phyloP scores from a whole-genome alignment of 2,329 filamentous ascomycete species.

The Colletotrichum brevisporum region DNA sequence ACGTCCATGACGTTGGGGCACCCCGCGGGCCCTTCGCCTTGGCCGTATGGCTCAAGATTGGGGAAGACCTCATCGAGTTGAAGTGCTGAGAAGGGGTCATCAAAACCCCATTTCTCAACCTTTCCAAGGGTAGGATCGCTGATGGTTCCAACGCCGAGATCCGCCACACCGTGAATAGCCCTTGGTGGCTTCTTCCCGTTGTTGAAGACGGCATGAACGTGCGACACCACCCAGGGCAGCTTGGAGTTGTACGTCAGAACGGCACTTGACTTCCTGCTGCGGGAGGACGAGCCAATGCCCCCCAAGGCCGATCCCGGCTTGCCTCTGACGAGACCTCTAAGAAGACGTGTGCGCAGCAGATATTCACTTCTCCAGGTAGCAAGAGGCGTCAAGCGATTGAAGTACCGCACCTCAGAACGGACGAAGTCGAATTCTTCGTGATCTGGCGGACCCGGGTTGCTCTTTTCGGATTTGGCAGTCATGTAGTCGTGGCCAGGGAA shows the following conservation, averaged over 20 bases:
- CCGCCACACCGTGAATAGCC: constrained; percentile 86
- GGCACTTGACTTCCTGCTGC: constrained; percentile 75
- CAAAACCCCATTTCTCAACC: constrained; percentile 85
- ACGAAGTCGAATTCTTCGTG: constrained; percentile 67
- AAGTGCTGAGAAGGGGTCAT: constrained; percentile 80
- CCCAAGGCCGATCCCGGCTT: constrained; percentile 76
- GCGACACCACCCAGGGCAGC: constrained; percentile 82
- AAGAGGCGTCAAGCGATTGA: constrained; percentile 83
- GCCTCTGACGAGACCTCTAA: constrained; percentile 85
- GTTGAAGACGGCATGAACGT: constrained; percentile 83
- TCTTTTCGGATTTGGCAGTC: constrained; percentile 51
- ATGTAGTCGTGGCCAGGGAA: constrained; percentile 83
- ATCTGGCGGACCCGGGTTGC: constrained; percentile 56
- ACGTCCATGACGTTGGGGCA: constrained; percentile 91
- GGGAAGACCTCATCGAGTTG: constrained; percentile 86
- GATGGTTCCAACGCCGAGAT: constrained; percentile 81
- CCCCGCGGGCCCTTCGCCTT: constrained; percentile 84
- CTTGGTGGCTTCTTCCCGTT: constrained; percentile 79
- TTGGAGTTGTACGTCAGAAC: constrained; percentile 90
- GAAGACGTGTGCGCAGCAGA: constrained; percentile 85
- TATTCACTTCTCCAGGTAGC: constrained; percentile 99
- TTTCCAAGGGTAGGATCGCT: constrained; percentile 85
- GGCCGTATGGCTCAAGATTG: constrained; percentile 80
- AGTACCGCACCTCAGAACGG: constrained; percentile 81
- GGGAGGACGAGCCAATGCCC: constrained; percentile 66